These are phyloP conservation scores for Flagelloscypha sp. DNA, from an alignment of 768 basidiomycete species.

Conservation along the genomic window DNA sequence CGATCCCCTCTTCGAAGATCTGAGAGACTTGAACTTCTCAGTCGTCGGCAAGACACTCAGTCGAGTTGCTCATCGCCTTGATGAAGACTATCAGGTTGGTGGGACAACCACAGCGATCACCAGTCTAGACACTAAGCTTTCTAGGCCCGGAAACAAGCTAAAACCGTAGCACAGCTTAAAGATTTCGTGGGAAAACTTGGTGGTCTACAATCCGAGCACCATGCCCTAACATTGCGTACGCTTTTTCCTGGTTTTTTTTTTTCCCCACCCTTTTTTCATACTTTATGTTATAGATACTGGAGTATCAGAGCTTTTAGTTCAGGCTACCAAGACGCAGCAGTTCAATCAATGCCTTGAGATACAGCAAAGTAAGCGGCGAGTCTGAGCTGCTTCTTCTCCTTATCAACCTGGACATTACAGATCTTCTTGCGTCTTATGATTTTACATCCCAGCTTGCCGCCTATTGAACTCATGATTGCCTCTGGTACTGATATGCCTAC, in stretches of 20 bases:
- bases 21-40: conserved; percentile 90
- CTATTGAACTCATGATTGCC: conserved; percentile 86
- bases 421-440: conserved; percentile 92
- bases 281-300: conserved; percentile 63
- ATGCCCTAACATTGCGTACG: conserved; percentile 82
- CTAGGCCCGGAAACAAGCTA: conserved; percentile 77
- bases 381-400: not conserved
- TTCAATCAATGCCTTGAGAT: conserved; percentile 93
- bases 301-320: conserved; percentile 84
- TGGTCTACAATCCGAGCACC: conserved; percentile 87
- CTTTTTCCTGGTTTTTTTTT: conserved; percentile 10
- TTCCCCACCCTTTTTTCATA: conserved; percentile 5
- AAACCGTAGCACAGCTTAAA: conserved; percentile 83
- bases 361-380: conserved; percentile 70
- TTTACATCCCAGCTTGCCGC: conserved; percentile 68
- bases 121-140: conserved; percentile 4
- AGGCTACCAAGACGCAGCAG: conserved; percentile 73
- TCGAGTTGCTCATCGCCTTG: conserved; percentile 72
- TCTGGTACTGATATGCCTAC: conserved; percentile 77
- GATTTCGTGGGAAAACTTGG: conserved; percentile 95
- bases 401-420: too few species aligned
- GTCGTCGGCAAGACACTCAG: conserved; percentile 78
- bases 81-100: conserved; percentile 94
- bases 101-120: conserved; percentile 7
- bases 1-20: conserved; percentile 74